Percentiles rank a stretch among this genome's conserved stretches.
Evolutionary conservation across 257 asterid species (phyloP).

Genomic region (Solanum microdontum): DNA sequence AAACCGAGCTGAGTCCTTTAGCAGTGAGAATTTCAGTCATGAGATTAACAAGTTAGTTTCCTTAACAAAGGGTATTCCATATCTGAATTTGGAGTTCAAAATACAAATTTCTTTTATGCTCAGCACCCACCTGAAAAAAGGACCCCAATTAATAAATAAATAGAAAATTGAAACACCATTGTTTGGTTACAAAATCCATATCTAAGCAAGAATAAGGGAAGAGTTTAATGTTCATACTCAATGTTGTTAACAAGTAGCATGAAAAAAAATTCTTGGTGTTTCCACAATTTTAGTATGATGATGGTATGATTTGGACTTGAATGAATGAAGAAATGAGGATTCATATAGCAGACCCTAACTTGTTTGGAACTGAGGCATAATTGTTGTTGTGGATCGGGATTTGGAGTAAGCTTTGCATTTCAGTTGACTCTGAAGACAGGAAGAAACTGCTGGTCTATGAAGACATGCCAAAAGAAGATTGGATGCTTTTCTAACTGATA

Average conservation of each 20-base stretch:
- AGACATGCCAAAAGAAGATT: constrained; percentile 16
- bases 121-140: neutral
- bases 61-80: neutral
- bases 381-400: neutral
- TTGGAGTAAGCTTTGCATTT: neutral
- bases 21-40: neutral
- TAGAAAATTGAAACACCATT: neutral
- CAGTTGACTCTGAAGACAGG: neutral
- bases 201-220: neutral
- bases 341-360: neutral
- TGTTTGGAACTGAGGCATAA: neutral
- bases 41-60: neutral
- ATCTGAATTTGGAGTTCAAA: neutral
- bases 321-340: neutral
- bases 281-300: neutral
- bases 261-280: neutral
- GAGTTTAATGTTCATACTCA: neutral
- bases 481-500: constrained; percentile 16
- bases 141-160: neutral
- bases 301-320: neutral
- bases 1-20: neutral
- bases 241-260: neutral
- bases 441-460: constrained; percentile 18
- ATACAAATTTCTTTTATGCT: neutral
- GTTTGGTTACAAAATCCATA: neutral